Evolutionary conservation across 805 yeast genomes (phyloP).

Genomic region (Zygoascus bituminiphila): DNA sequence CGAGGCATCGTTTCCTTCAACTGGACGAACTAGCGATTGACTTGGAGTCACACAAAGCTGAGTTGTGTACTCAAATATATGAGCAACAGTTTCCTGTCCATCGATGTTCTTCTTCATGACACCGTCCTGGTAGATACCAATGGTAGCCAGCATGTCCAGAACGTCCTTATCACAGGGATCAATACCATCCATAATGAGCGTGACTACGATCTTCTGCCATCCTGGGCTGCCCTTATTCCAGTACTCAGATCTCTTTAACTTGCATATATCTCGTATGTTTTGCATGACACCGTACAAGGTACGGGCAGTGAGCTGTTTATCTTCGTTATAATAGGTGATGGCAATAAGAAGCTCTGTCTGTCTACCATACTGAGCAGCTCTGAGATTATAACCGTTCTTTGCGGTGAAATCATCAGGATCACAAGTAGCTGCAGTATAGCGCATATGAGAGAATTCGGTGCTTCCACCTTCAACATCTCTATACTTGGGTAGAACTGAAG

Average conservation of each 20-base stretch:
- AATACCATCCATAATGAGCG: slow-evolving; percentile 57
- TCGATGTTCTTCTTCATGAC: slow-evolving; percentile 52
- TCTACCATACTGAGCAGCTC: slow-evolving; percentile 50
- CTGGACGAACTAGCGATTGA: slow-evolving; percentile 46
- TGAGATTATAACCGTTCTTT: slow-evolving; percentile 44
- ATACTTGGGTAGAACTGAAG: slow-evolving; percentile 30
- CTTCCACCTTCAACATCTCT: slow-evolving; percentile 38
- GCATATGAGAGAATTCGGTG: slow-evolving; percentile 49
- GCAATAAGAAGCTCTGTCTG: slow-evolving; percentile 55
- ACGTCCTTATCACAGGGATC: slow-evolving; percentile 57
- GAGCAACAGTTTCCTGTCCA: slow-evolving; percentile 54
- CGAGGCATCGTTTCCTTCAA: slow-evolving; percentile 37
- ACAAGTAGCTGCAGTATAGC: slow-evolving; percentile 58
- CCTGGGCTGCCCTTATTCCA: slow-evolving; percentile 40
- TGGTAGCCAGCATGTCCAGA: slow-evolving; percentile 53
- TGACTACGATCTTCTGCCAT: slow-evolving; percentile 62
- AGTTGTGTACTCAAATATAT: slow-evolving; percentile 59
- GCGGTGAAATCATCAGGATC: slow-evolving; percentile 58
- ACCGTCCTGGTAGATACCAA: slow-evolving; percentile 62
- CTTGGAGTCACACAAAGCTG: slow-evolving; percentile 35
- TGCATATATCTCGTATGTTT: slow-evolving; percentile 53
- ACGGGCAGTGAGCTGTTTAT: slow-evolving; percentile 51
- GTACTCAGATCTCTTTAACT: slow-evolving; percentile 36
- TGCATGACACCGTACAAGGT: slow-evolving; percentile 59
- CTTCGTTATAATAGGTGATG: slow-evolving; percentile 61